A percentile compares a stretch with the other conserved stretches of the same genome.
Evolutionary conservation across 2,329 filamentous ascomycete genomes (phyloP).

Genomic region (Cytospora leucostoma): DNA sequence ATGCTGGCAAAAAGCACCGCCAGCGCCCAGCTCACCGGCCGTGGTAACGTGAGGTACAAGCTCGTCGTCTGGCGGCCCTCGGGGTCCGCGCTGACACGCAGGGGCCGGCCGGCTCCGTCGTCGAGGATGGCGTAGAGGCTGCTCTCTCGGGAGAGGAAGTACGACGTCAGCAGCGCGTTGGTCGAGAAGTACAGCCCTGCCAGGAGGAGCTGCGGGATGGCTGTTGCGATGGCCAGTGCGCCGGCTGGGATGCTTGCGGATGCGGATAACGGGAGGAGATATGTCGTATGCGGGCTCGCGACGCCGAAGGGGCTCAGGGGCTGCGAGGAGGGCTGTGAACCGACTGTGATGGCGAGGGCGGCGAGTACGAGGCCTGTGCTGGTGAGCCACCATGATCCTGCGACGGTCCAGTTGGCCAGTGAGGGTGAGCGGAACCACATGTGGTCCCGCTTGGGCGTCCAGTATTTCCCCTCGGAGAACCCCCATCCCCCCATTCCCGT

Average conservation of each 20-base stretch:
- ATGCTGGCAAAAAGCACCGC: constrained; percentile 46
- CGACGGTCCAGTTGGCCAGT: constrained; percentile 45
- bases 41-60: constrained; percentile 53
- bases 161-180: constrained; percentile 50
- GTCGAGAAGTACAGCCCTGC: constrained; percentile 49
- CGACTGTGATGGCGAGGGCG: constrained; percentile 41
- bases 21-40: constrained; percentile 47
- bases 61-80: constrained; percentile 49
- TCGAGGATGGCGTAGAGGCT: constrained; percentile 42
- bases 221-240: constrained; percentile 41
- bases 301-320: constrained; percentile 43
- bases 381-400: constrained; percentile 42
- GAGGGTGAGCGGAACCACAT: constrained; percentile 51
- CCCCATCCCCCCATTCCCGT: constrained; percentile 47
- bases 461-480: constrained; percentile 45
- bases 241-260: constrained; percentile 34
- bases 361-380: constrained; percentile 42
- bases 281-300: constrained; percentile 40
- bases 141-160: constrained; percentile 53
- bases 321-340: constrained; percentile 18
- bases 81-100: constrained; percentile 49
- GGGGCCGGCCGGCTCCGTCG: constrained; percentile 29
- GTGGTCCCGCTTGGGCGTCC: constrained; percentile 40
- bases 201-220: constrained; percentile 52
- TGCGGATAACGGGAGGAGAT: constrained; percentile 31